Evolutionary conservation across 805 yeast genomes (phyloP).

Genomic region (Metschnikowia bowlesiae): DNA sequence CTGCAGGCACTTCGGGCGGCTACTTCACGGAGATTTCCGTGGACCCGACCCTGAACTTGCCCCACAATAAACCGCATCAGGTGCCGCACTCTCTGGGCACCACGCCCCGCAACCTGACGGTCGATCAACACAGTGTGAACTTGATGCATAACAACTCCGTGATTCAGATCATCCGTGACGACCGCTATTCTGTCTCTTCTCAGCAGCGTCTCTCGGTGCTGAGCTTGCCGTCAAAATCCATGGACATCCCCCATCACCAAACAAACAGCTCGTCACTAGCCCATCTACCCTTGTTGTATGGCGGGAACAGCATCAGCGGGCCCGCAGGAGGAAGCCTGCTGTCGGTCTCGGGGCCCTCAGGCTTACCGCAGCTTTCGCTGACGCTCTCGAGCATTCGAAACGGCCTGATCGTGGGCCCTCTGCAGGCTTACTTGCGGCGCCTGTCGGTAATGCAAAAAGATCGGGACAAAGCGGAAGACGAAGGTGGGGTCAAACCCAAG

Average conservation of each 20-base stretch:
- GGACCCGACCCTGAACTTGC: conserved; percentile 44
- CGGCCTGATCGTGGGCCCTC: conserved; percentile 32
- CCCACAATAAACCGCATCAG: conserved; percentile 37
- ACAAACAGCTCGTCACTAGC: conserved; percentile 35
- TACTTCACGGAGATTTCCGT: conserved; percentile 41
- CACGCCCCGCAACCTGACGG: conserved; percentile 15
- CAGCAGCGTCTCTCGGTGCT: conserved; percentile 35
- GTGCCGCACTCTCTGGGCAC: conserved; percentile 16
- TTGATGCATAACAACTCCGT: conserved; percentile 35
- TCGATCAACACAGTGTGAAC: conserved; percentile 12
- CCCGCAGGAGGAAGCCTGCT: conserved; percentile 34
- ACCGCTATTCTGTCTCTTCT: conserved; percentile 31
- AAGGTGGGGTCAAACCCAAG: not conserved
- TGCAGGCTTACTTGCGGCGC: conserved; percentile 16
- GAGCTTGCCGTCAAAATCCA: conserved; percentile 40
- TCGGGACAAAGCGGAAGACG: conserved; percentile 10
- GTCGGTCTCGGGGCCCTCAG: conserved; percentile 35
- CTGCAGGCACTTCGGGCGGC: conserved; percentile 35
- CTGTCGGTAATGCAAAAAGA: conserved; percentile 15
- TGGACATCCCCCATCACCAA: conserved; percentile 46
- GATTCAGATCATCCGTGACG: conserved; percentile 39
- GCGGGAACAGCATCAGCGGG: conserved; percentile 39
- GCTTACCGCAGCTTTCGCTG: conserved; percentile 28
- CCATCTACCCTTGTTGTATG: conserved; percentile 40
- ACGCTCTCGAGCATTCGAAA: conserved; percentile 38